These are phyloP conservation scores for Kuraishia piskuri DNA, from an alignment of 805 yeast species.

Conservation along the genomic window DNA sequence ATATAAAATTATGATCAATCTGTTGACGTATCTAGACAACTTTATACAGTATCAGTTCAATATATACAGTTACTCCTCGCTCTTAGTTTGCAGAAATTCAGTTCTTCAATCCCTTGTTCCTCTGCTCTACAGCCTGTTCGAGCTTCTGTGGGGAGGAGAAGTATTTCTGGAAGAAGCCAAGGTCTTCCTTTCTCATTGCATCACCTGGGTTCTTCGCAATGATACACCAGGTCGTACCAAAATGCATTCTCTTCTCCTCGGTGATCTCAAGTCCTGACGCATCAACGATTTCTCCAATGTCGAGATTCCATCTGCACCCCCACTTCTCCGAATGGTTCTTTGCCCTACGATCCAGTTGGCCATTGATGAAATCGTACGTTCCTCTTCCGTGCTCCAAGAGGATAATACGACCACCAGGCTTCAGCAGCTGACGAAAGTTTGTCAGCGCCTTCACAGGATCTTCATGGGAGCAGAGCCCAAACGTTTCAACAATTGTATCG, in stretches of 20 bases:
- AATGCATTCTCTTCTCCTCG: slow-evolving; percentile 70
- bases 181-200: slow-evolving; percentile 35
- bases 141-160: slow-evolving; percentile 10
- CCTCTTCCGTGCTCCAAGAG: slow-evolving; percentile 92
- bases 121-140: not conserved
- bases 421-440: slow-evolving; percentile 63
- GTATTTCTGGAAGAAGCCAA: slow-evolving; percentile 42
- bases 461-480: slow-evolving; percentile 92
- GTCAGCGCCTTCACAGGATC: slow-evolving; percentile 80
- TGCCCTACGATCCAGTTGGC: slow-evolving; percentile 74
- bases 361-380: slow-evolving; percentile 66
- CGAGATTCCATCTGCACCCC: slow-evolving; percentile 98
- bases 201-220: slow-evolving; percentile 73
- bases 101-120: not conserved
- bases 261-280: slow-evolving; percentile 79
- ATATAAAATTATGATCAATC: not conserved
- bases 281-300: slow-evolving; percentile 80
- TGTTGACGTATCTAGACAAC: not conserved
- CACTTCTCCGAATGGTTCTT: slow-evolving; percentile 77
- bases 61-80: not conserved
- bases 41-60: not conserved
- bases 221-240: slow-evolving; percentile 89
- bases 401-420: slow-evolving; percentile 85
- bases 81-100: not conserved
- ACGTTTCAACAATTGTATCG: slow-evolving; percentile 89